A percentile compares a stretch with the other conserved stretches of the same genome.
These are phyloP conservation scores for Salvia splendens DNA, from an alignment of 257 asterid species.

Conservation along the genomic window DNA sequence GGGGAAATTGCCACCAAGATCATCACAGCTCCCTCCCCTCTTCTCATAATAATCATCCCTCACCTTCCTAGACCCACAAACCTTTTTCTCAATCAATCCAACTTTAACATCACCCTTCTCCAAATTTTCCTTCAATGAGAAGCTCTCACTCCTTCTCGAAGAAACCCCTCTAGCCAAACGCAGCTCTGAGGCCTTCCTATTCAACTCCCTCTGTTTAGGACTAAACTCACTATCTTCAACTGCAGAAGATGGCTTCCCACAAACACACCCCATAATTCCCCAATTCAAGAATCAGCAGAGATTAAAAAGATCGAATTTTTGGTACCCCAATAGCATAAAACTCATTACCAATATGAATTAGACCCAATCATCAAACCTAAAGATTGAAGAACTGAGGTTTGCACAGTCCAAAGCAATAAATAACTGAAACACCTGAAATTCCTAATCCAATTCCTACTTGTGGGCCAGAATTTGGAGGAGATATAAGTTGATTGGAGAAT, in stretches of 20 bases:
- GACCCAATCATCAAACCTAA: slow-evolving; percentile 30
- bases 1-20: slow-evolving; percentile 43
- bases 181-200: slow-evolving; percentile 53
- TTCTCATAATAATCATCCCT: slow-evolving; percentile 67
- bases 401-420: slow-evolving; percentile 15
- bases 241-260: slow-evolving; percentile 70
- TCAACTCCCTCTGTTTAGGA: slow-evolving; percentile 63
- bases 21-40: slow-evolving; percentile 44
- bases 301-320: too few species aligned
- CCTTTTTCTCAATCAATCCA: slow-evolving; percentile 64
- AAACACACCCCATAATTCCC: slow-evolving; percentile 74
- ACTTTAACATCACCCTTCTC: slow-evolving; percentile 49
- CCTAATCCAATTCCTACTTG: slow-evolving; percentile 23
- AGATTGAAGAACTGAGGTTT: slow-evolving; percentile 33
- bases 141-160: slow-evolving; percentile 62
- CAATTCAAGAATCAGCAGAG: slow-evolving; percentile 29
- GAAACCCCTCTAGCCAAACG: slow-evolving; percentile 50
- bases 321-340: slow-evolving; percentile 31
- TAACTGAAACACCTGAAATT: slow-evolving; percentile 24
- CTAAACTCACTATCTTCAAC: slow-evolving; percentile 50
- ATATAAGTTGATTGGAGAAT: slow-evolving; percentile 19
- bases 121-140: slow-evolving; percentile 46
- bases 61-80: slow-evolving; percentile 61
- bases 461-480: slow-evolving; percentile 25
- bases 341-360: slow-evolving; percentile 21